These are phyloP conservation scores for Daldinia caldariorum DNA, from an alignment of 495 filamentous ascomycete species.

Conservation along the genomic window DNA sequence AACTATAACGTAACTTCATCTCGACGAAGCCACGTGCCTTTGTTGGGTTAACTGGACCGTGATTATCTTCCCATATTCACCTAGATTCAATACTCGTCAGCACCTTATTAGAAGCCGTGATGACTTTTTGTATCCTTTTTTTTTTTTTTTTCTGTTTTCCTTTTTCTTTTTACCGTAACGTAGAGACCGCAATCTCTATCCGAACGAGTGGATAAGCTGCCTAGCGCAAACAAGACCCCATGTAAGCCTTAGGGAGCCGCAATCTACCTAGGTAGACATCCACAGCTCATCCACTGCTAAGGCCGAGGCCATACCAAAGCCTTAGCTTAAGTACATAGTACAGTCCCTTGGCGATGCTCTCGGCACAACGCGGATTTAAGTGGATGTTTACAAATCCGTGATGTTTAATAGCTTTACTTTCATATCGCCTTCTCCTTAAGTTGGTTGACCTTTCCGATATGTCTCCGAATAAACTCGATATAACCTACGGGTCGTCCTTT, in stretches of 20 bases:
- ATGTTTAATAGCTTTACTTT: conserved; percentile 7
- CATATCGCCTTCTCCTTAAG: conserved; percentile 35
- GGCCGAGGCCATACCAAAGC: conserved; percentile 7
- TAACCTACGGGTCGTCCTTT: conserved; percentile 78
- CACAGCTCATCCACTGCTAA: background rate
- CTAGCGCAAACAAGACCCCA: conserved; percentile 20
- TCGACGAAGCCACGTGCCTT: conserved; percentile 21
- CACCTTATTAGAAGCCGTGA: conserved; percentile 1
- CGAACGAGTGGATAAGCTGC: conserved; percentile 2
- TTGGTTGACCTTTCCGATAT: conserved; percentile 40
- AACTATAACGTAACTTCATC: conserved; percentile 38
- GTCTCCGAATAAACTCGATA: conserved; percentile 70
- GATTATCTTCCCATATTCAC: background rate
- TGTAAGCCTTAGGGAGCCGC: conserved; percentile 8
- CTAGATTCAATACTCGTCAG: background rate
- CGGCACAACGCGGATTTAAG: conserved; percentile 16
- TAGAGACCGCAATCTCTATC: conserved; percentile 20
- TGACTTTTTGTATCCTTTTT: background rate
- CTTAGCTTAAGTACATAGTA: background rate
- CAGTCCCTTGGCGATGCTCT: background rate
- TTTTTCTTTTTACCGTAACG: conserved; percentile 7
- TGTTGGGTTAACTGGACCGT: conserved; percentile 8
- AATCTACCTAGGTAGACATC: background rate
- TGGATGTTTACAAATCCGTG: conserved; percentile 6
- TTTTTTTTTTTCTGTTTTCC: too few species aligned